Conservation (phyloP, 2,329 filamentous ascomycete genomes). For the Hypoxylon sp. region DNA sequence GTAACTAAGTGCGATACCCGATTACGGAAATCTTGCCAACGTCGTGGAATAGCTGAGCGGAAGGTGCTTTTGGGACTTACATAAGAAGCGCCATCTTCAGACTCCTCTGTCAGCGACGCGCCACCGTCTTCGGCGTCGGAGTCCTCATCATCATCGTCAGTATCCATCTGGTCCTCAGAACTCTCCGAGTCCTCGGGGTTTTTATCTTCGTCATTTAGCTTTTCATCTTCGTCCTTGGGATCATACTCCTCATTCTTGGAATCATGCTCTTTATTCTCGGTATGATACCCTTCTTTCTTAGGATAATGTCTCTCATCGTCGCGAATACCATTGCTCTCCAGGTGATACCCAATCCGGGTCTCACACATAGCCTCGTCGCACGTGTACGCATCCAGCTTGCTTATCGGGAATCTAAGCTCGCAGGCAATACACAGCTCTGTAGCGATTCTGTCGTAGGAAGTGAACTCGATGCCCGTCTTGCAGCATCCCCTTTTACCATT, state of each 20-base stretch:
- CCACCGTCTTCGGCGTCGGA: not conserved
- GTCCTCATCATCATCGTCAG: not conserved
- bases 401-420: slow-evolving; percentile 33
- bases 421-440: slow-evolving; percentile 46
- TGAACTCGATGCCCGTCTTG: slow-evolving; percentile 42
- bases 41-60: not conserved
- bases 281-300: not conserved
- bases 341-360: slow-evolving; percentile 21
- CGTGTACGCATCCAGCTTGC: slow-evolving; percentile 31
- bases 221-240: no score
- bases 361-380: slow-evolving; percentile 25
- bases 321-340: slow-evolving; percentile 37
- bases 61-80: not conserved
- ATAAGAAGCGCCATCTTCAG: not conserved
- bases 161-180: not conserved
- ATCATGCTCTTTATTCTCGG: not conserved
- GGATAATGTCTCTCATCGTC: slow-evolving; percentile 41
- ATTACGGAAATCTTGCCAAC: not conserved
- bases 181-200: no score
- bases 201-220: no score
- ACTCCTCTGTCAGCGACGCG: not conserved
- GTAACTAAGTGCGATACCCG: not conserved
- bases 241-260: no score
- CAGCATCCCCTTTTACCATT: slow-evolving; percentile 41
- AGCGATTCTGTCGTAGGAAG: slow-evolving; percentile 26